Base-by-base conservation (phyloP, 1,139 yeast species). In the Blastobotrys indianensis region DNA sequence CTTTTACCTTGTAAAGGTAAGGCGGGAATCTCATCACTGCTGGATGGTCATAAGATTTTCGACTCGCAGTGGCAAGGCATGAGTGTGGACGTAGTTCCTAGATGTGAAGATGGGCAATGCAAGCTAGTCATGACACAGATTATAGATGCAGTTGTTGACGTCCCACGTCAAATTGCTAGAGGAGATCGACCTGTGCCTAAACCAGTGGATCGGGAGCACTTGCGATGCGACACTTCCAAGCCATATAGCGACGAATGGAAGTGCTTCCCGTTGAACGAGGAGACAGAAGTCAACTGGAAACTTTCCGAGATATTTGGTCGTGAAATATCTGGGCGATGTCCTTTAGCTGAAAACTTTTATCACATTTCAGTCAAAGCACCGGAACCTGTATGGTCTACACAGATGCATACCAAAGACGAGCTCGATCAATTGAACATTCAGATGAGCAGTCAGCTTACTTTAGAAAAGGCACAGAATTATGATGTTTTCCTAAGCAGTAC, bases 11-110 rank as follows among this genome's bases (percentile, higher is more conserved):
- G 97, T 8, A 82, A 88, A 62, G 97, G 97, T 1, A 84, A 84
- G 61, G 82, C 95, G 0, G 99, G 99, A 1, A 70, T 92, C 36
- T 77, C 96, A 0, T 77, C 95, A 0, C 69, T 92, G 44, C 70
- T 94, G 37, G 95, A 90, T 57, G 97, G 98, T n/a, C 97, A 90
- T 63, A 82, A 82, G 59, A 77, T 94, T n/a, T 94, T 87, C 64
- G 96, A 88, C 60, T 82, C 97, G 0, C 80, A 83, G 54, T 92
- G 97, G 97, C 95, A 90, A 54, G 80, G 92, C 20, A 83, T 94
- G 88, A 77, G 96, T 1, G 79, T 92, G 44, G 97, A 92, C 61
- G 73, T 88, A 23, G 66, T 68, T n/a, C 82, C 92, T 0, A 69
- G 67, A 17, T 48, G 51, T 33, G 52, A 52, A 4, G 57, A 47